A percentile compares a stretch with the other conserved stretches of the same genome.
These are phyloP conservation scores for Mallotus japonicus DNA, from an alignment of 441 rosid genomes.

Conservation along the genomic window DNA sequence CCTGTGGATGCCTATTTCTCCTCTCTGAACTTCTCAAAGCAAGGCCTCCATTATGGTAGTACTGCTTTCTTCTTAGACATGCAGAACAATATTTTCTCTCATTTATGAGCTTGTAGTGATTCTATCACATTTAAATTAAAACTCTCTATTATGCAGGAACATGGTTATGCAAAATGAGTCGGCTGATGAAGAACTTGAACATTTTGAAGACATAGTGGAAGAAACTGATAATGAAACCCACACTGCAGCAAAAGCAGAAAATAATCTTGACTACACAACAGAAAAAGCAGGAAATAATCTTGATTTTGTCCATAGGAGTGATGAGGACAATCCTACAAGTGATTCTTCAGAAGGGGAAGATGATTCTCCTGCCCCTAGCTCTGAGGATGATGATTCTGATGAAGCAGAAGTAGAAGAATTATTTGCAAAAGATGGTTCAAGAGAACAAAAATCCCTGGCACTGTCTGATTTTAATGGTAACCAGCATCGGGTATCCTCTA, in stretches of 20 bases:
- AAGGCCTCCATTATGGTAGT: constrained; percentile 82
- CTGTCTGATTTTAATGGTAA: constrained; percentile 28
- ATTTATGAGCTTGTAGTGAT: neutral
- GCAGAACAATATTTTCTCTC: neutral
- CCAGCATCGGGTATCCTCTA: constrained; percentile 33
- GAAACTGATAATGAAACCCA: constrained; percentile 48
- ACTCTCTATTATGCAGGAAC: constrained; percentile 52
- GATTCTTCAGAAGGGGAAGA: constrained; percentile 63
- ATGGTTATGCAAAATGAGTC: constrained; percentile 37
- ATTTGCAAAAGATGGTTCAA: constrained; percentile 37
- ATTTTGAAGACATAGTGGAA: constrained; percentile 62
- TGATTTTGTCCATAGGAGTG: constrained; percentile 26
- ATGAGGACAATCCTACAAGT: constrained; percentile 35
- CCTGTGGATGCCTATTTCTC: constrained; percentile 94
- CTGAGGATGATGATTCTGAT: constrained; percentile 57
- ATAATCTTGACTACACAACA: constrained; percentile 20
- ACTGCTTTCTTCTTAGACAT: constrained; percentile 14
- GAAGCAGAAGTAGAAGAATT: constrained; percentile 58
- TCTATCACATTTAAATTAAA: neutral
- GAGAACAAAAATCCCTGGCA: constrained; percentile 33
- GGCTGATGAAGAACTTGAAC: constrained; percentile 20
- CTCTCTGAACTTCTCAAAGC: constrained; percentile 94
- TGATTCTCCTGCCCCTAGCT: constrained; percentile 39
- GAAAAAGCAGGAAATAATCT: constrained; percentile 32
- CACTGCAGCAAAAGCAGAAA: constrained; percentile 33